phyloP scores from a whole-genome alignment of 2,329 filamentous ascomycete genomes.

The Aschersonia sp. region DNA sequence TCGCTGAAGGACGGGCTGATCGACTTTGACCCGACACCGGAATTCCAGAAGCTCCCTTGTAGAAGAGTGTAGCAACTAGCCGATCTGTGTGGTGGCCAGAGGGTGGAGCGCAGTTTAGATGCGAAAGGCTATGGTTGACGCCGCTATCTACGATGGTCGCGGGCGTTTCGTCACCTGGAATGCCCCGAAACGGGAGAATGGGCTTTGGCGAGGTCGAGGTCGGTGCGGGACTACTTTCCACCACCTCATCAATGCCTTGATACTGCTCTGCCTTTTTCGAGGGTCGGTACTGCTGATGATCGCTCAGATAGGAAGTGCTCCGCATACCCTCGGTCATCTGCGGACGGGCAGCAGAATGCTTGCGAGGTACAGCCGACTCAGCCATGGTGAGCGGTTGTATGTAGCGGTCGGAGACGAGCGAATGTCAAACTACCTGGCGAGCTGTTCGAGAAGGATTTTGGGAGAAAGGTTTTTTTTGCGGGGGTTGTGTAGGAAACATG shows the following conservation, averaged over 20 bases:
- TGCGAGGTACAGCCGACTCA: constrained; percentile 15
- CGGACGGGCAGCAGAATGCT: constrained; percentile 24
- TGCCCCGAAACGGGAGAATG: constrained; percentile 40
- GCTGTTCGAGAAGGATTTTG: too few relatives aligned
- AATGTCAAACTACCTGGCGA: too few relatives aligned
- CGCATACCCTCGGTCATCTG: constrained; percentile 32
- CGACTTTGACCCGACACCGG: constrained; percentile 13
- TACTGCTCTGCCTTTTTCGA: constrained; percentile 37
- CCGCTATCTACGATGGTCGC: constrained; percentile 48
- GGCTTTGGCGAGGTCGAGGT: constrained; percentile 23
- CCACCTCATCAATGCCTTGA: constrained; percentile 50
- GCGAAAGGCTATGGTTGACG: constrained; percentile 45
- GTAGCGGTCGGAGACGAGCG: too few relatives aligned
- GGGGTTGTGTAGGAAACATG: too few relatives aligned
- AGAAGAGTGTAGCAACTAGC: constrained; percentile 49
- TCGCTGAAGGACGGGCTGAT: constrained; percentile 11
- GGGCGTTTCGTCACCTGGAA: constrained; percentile 43
- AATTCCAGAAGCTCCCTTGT: constrained; percentile 27
- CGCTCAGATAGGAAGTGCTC: constrained; percentile 46
- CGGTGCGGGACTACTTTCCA: constrained; percentile 35
- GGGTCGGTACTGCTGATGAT: constrained; percentile 49
- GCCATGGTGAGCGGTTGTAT: constrained; percentile 13
- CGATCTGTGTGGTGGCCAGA: constrained; percentile 32
- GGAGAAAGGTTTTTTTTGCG: too few relatives aligned
- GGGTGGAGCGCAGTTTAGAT: constrained; percentile 45